phyloP scores from a whole-genome alignment of 805 yeast genomes.

The Candida piceae region DNA sequence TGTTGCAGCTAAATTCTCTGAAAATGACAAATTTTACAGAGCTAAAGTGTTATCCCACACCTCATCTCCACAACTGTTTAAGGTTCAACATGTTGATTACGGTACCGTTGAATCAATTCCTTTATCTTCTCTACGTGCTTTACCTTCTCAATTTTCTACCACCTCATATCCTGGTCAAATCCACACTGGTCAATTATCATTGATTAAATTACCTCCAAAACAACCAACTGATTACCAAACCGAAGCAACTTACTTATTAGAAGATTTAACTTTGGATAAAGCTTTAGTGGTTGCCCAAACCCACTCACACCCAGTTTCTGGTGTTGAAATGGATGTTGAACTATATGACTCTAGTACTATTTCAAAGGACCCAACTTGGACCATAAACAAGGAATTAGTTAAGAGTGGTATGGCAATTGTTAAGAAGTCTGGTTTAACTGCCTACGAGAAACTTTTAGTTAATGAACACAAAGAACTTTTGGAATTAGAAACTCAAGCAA shows the following conservation, averaged over 20 bases:
- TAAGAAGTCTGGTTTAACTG: conserved; percentile 29
- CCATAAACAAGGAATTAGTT: conserved; percentile 57
- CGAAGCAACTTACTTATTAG: conserved; percentile 50
- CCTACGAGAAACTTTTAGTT: conserved; percentile 33
- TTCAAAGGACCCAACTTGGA: conserved; percentile 47
- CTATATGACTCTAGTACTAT: conserved; percentile 55
- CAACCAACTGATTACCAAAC: conserved; percentile 48
- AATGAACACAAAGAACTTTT: conserved; percentile 36
- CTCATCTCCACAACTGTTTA: conserved; percentile 36
- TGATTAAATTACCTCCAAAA: conserved; percentile 53
- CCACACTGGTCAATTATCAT: conserved; percentile 47
- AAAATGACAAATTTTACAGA: conserved; percentile 53
- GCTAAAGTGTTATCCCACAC: conserved; percentile 48
- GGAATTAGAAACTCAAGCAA: conserved; percentile 45
- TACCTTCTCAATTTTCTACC: conserved; percentile 46
- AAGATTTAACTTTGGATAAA: conserved; percentile 46
- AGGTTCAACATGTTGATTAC: conserved; percentile 57
- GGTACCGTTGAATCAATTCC: conserved; percentile 49
- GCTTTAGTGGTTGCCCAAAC: conserved; percentile 51
- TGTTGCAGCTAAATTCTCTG: conserved; percentile 49
- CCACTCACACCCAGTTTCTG: conserved; percentile 32
- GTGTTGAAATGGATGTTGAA: conserved; percentile 45
- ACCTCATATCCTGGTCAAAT: conserved; percentile 47
- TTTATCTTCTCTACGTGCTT: conserved; percentile 39
- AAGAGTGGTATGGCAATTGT: conserved; percentile 58